Evolutionary conservation across 1,284 basidiomycete genomes (phyloP), one percentile per base, ranked within the genome.

Genomic region (Rhodotorula sp.): DNA sequence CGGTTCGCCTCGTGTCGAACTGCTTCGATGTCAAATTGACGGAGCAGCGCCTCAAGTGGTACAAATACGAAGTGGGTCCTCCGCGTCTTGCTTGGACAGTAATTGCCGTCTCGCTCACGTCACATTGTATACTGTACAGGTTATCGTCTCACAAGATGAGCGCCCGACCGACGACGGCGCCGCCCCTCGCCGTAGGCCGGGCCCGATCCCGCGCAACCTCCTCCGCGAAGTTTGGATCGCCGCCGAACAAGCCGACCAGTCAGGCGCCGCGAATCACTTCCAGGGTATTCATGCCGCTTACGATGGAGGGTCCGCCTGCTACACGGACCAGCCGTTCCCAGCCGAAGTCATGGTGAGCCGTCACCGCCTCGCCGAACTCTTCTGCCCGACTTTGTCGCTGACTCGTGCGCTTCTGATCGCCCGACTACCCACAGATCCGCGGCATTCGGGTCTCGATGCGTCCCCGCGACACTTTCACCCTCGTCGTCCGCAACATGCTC

Each of bases 51-150:
- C 24, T 4, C 3, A 24, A 1, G 0, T 73, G 71, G 71, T 70
- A 33, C 55, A 73, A 73, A 48, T 68, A 73, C 63, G 56, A 69
- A 60, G 71, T 63, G 29, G 14, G 68, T 6, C 33, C 18, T 12
- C 37, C 12, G 10, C 37, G 37, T 42, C 37, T 42, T 6, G 4
- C 24, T 24, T 3, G 3, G 2, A 1, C 55, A 0, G 12, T 29
- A 20, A 17, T 24, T 5, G 6, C 1, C 8, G 5, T 44, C n/a
- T 8, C 24, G 10, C 22, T 49, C 7, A 18, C 20, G 18, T 49
- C 14, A 24, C 20, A 24, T 12, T 48, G 10, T 7, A 18, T 1
- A 17, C n/a, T 30, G 24, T 20, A 8, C 49, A 73, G 71, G 60
- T 70, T 53, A 17, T 58, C 30, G 61, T 73, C 24, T 22, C 24